phyloP scores from a whole-genome alignment of 2,329 filamentous ascomycete species.

The Emydomyces testavorans region DNA sequence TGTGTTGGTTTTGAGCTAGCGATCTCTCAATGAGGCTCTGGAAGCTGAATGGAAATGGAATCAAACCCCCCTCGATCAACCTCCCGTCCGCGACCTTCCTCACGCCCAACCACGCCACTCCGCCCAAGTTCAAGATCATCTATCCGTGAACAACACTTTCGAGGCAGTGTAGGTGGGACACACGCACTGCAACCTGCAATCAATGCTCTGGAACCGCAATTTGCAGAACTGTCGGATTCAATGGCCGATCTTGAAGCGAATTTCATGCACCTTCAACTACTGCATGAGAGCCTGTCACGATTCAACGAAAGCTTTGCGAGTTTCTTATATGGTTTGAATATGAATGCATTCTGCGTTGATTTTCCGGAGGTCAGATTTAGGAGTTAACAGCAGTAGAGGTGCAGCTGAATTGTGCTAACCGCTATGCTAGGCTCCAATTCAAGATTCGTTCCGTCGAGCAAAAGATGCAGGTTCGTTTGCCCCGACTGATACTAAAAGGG shows the following conservation, averaged over 20 bases:
- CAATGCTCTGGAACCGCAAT: conserved; percentile 73
- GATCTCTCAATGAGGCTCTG: neutral
- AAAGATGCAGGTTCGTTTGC: conserved; percentile 32
- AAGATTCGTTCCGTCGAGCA: conserved; percentile 66
- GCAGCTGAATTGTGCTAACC: neutral
- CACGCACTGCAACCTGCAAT: conserved; percentile 50
- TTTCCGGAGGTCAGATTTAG: conserved; percentile 64
- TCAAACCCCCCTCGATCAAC: conserved; percentile 36
- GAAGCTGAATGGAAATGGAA: conserved; percentile 19
- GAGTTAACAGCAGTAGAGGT: neutral
- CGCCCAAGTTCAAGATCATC: conserved; percentile 82
- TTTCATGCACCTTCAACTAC: conserved; percentile 91
- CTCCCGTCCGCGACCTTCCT: conserved; percentile 51
- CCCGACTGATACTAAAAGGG: neutral
- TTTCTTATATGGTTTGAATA: conserved; percentile 91
- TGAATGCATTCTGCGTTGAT: conserved; percentile 98
- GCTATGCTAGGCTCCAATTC: conserved; percentile 55
- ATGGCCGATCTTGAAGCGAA: conserved; percentile 95
- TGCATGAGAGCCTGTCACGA: conserved; percentile 85
- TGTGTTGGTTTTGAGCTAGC: no score
- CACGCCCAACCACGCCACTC: conserved; percentile 81
- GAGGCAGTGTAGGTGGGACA: conserved; percentile 24
- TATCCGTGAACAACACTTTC: conserved; percentile 59
- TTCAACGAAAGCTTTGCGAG: conserved; percentile 95
- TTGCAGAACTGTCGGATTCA: conserved; percentile 83